These are phyloP conservation scores for Fomitopsis palustris DNA, from an alignment of 1,284 basidiomycete species.

Conservation along the genomic window DNA sequence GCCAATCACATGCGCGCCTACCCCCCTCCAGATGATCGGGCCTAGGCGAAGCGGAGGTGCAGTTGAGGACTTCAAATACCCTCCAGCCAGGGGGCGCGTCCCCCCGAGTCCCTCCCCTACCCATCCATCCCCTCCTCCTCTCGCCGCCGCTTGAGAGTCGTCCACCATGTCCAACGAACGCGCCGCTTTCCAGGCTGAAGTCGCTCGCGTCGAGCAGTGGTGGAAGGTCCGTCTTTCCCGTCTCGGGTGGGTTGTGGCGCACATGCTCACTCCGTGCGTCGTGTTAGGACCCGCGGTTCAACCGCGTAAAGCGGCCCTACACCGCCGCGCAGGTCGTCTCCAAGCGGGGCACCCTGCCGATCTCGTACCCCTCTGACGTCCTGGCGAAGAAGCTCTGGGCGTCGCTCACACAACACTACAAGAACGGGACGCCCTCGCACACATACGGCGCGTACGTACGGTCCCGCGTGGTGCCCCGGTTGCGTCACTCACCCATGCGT, in stretches of 20 bases:
- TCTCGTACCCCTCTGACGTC: slow-evolving; percentile 84
- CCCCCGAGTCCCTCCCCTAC: slow-evolving; percentile 1
- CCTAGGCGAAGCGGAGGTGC: slow-evolving; percentile 8
- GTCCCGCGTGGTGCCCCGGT: not conserved
- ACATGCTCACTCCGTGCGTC: not conserved
- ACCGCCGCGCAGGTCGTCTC: slow-evolving; percentile 91
- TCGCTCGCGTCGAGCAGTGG: slow-evolving; percentile 85
- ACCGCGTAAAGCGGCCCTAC: slow-evolving; percentile 84
- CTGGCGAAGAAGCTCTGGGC: slow-evolving; percentile 88
- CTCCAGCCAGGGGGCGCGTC: slow-evolving; percentile 1
- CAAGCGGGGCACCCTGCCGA: slow-evolving; percentile 87
- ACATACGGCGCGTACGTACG: slow-evolving; percentile 94
- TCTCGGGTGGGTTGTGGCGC: not conserved
- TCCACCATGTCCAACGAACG: slow-evolving; percentile 59
- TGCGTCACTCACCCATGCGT: not conserved
- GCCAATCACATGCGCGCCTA: slow-evolving; percentile 22
- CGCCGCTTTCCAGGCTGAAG: slow-evolving; percentile 74
- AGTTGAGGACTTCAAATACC: slow-evolving; percentile 8
- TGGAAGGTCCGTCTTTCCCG: slow-evolving; percentile 68
- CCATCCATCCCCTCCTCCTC: not conserved
- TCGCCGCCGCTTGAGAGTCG: slow-evolving; percentile 1
- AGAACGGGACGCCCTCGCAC: slow-evolving; percentile 76
- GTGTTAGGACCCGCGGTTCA: slow-evolving; percentile 85
- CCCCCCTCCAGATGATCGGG: slow-evolving; percentile 10
- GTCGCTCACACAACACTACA: slow-evolving; percentile 65